Base-by-base conservation (phyloP, 2,329 filamentous ascomycete genomes). In the Leptographium procerum region DNA sequence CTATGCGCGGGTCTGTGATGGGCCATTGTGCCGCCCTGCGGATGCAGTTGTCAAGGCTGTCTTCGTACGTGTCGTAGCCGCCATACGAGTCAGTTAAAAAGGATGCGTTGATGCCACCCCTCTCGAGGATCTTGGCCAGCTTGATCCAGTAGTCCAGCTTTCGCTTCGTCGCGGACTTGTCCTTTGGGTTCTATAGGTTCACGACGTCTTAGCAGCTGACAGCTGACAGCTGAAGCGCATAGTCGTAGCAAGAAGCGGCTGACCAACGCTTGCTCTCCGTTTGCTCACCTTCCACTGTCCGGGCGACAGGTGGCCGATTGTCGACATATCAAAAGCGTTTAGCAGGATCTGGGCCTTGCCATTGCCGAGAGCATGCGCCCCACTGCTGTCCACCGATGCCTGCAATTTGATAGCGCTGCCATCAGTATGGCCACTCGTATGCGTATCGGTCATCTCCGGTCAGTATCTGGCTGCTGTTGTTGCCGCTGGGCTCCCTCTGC, bases 1-100 rank as follows among this genome's bases (percentile, higher is more conserved):
- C 80, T 64, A 85, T 85, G 0, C 78, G 78, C 0, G 84, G 84
- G 64, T 87, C 83, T 0, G 80, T 84, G 66, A 86, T 75, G 0
- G 84, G 83, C 81, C 82, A 86, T 64, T 86, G 83, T 0, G 83
- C 81, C 1, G 81, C 83, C 28, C 81, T 72, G 2, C 81, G 74
- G 61, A 85, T 84, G 64, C 80, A 84, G 57, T 83, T 78, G 62
- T 85, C 81, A 3, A 83, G 66, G 31, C 76, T 82, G 0, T 75
- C 76, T 59, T 83, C 76, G 59, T 85, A 86, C 0, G 80, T 84
- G 63, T 86, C 82, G 59, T 85, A 81, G 0, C 80, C 82, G 1
- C 82, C 82, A 56, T 84, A 85, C 0, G 82, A 85, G 64, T 87
- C 84, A 0, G 84, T 84, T 4, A 87, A 48, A 36, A 62, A 61